phyloP scores from a whole-genome alignment of 1,284 basidiomycete species.

The Fomitopsis pinicola region DNA sequence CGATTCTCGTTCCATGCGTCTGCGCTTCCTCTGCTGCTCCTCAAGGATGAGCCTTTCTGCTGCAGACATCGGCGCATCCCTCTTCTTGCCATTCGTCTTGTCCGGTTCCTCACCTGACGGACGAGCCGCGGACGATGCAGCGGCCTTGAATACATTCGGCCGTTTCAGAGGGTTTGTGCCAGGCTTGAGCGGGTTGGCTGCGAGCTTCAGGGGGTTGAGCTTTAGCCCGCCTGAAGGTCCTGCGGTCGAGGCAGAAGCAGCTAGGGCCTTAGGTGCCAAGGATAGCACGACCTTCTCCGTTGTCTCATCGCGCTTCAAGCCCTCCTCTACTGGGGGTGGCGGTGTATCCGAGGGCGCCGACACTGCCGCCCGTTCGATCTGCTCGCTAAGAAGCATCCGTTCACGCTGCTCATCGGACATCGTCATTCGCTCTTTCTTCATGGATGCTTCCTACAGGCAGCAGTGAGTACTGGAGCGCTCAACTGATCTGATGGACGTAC shows the following conservation, averaged over 20 bases:
- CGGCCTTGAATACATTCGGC: constrained; percentile 72
- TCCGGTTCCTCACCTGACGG: constrained; percentile 14
- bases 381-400: constrained; percentile 85
- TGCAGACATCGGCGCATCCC: constrained; percentile 63
- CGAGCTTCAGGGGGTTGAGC: constrained; percentile 45
- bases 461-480: constrained; percentile 1
- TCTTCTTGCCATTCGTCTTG: constrained; percentile 39
- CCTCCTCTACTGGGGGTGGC: constrained; percentile 46
- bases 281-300: constrained; percentile 72
- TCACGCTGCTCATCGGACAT: constrained; percentile 95
- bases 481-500: constrained; percentile 37
- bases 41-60: constrained; percentile 85
- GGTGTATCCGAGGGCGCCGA: constrained; percentile 26
- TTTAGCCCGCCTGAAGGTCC: constrained; percentile 53
- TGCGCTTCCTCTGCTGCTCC: constrained; percentile 80
- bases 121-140: constrained; percentile 14
- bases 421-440: constrained; percentile 91
- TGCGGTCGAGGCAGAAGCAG: constrained; percentile 26
- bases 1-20: constrained; percentile 59
- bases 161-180: constrained; percentile 52
- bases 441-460: constrained; percentile 65
- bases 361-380: constrained; percentile 82
- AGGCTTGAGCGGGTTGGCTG: constrained; percentile 44
- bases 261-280: constrained; percentile 51
- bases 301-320: constrained; percentile 71